phyloP scores from a whole-genome alignment of 495 filamentous ascomycete species.

The Neurospora tetrasperma region DNA sequence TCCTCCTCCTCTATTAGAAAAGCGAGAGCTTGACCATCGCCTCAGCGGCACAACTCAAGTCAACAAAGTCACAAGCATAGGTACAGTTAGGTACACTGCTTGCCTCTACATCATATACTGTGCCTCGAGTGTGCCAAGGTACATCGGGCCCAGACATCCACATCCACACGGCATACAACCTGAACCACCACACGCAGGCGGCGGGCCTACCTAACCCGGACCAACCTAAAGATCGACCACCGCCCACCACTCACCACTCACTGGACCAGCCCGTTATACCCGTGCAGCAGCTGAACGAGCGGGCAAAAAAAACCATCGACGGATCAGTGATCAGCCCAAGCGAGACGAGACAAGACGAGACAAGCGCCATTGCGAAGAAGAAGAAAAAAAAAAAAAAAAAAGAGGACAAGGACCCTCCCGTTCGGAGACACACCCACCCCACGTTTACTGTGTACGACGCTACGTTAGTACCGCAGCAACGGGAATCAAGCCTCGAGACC shows the following conservation, averaged over 20 bases:
- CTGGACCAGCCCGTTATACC: no score
- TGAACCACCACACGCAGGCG: no score
- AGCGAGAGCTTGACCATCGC: not conserved
- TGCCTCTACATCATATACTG: no score
- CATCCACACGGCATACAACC: no score
- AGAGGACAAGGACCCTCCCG: not conserved
- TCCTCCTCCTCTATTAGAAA: not conserved
- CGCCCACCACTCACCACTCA: no score
- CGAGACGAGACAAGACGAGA: not conserved
- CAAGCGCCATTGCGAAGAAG: not conserved
- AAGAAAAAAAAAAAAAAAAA: not conserved
- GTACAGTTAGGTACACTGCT: no score
- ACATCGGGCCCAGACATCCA: no score
- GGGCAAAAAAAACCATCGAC: not conserved
- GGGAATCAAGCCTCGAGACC: not conserved
- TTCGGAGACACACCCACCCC: not conserved
- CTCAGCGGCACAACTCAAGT: no score
- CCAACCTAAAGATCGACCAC: no score
- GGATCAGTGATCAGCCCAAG: not conserved
- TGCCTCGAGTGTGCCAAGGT: no score
- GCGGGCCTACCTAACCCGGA: no score
- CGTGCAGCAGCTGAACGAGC: not conserved
- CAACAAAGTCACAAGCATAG: no score
- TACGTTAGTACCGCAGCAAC: not conserved
- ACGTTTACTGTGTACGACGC: not conserved